A percentile compares a stretch with the other conserved stretches of the same genome.
phyloP scores from a whole-genome alignment of 129 eudicot genomes.

The Pseudognaphalium luteoalbum region DNA sequence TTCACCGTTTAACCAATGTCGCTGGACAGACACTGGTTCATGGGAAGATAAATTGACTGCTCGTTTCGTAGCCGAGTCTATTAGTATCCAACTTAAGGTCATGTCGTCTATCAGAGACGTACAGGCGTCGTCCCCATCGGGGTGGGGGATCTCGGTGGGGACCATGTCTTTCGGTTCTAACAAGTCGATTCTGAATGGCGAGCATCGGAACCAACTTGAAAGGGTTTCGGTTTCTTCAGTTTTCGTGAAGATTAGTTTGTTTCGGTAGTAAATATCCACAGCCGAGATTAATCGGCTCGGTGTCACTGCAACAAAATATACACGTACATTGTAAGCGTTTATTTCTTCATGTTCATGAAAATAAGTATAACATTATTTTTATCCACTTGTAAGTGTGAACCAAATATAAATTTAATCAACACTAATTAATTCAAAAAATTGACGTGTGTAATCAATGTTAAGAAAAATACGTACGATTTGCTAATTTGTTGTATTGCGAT shows the following conservation, averaged over 20 bases:
- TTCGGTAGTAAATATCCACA: slow-evolving; percentile 56
- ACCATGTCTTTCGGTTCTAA: slow-evolving; percentile 69
- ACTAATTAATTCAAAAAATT: not conserved
- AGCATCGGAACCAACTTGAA: slow-evolving; percentile 71
- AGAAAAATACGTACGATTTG: not conserved
- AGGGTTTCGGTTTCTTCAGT: slow-evolving; percentile 61
- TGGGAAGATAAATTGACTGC: slow-evolving; percentile 66
- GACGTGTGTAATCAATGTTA: not conserved
- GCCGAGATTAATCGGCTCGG: slow-evolving; percentile 57
- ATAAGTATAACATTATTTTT: not conserved
- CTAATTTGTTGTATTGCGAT: not conserved
- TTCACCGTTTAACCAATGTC: slow-evolving; percentile 85
- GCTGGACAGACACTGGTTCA: slow-evolving; percentile 63
- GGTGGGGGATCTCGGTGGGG: slow-evolving; percentile 48
- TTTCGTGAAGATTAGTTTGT: slow-evolving; percentile 46
- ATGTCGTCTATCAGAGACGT: slow-evolving; percentile 34
- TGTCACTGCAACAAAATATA: slow-evolving; percentile 3
- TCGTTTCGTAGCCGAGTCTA: slow-evolving; percentile 49
- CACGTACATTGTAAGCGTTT: not conserved
- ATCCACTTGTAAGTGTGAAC: not conserved
- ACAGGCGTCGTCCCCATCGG: slow-evolving; percentile 45
- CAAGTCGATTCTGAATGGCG: slow-evolving; percentile 83
- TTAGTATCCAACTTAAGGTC: slow-evolving; percentile 70
- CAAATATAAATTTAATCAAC: not conserved
- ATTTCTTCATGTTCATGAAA: not conserved